Base-by-base conservation (phyloP, 257 asterid genomes). In the Osmanthus fragrans region DNA sequence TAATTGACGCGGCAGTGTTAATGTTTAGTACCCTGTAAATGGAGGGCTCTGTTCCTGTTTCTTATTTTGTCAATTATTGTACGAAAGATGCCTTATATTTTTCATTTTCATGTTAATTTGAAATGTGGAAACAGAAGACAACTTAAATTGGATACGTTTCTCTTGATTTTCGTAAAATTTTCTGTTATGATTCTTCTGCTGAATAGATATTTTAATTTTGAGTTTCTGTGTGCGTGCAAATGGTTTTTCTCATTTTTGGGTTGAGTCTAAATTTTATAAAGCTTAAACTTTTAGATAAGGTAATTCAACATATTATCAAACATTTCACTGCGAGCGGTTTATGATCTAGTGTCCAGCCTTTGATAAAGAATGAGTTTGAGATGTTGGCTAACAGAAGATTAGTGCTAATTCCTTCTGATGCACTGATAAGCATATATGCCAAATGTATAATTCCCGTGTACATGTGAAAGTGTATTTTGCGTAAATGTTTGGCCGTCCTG, bases 1-100 rank as follows among this genome's bases (percentile, higher is more conserved):
- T 39, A 40, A 33, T 77, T 83, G 0, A 37, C n/a, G 37, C 12
- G 58, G 37, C 49, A 51, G 34, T 36, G 45, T 47, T 69, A 34
- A 10, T 36, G 2, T 37, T 74, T 27, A 39, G 25, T 76, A 65
- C 83, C 21, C 67, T 71, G 72, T 42, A 47, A 54, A 37, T 9
- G 23, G 19, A 51, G 27, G 66, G 45, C 49, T 75, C 60, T 70
- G 15, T 30, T 29, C 23, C 18, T 71, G 82, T 65, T 39, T 81
- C 47, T 32, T 73, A 16, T 23, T 73, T 66, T 40, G 15, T 37
- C 56, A 39, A 63, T 70, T 37, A 45, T 71, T 64, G 71, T 74
- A 0, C 72, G 70, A 63, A 49, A 34, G 71, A 63, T 72, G 72
- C 36, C 40, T 65, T 21, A 7, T 36, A 37, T 74, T 71, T 10